A percentile compares a stretch with the other conserved stretches of the same genome.
Conservation (phyloP, 2,329 filamentous ascomycete genomes). For the Blastomyces gilchristii region DNA sequence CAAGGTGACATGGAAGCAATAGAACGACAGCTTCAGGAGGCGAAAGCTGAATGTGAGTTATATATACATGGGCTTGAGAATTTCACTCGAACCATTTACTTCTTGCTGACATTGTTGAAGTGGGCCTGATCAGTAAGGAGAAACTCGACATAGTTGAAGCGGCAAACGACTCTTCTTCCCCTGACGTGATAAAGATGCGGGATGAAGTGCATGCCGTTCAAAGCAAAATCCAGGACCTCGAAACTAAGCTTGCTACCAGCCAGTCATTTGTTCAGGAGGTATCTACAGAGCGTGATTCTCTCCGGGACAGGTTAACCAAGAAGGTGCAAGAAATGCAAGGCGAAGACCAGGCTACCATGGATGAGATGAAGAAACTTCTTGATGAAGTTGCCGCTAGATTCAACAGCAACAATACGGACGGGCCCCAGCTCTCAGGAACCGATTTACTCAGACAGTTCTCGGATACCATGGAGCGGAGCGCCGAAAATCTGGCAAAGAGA, state of each 20-base stretch:
- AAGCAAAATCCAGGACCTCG: constrained; percentile 28
- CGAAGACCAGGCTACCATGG: constrained; percentile 33
- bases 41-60: constrained; percentile 29
- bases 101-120: constrained; percentile 21
- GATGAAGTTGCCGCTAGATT: constrained; percentile 31
- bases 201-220: constrained; percentile 27
- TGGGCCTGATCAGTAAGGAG: constrained; percentile 29
- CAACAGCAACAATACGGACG: constrained; percentile 24
- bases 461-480: constrained; percentile 48
- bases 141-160: constrained; percentile 31
- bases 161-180: constrained; percentile 27
- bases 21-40: constrained; percentile 29
- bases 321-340: constrained; percentile 31
- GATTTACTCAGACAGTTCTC: constrained; percentile 37
- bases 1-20: constrained; percentile 28
- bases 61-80: not conserved
- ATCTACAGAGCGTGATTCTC: constrained; percentile 31
- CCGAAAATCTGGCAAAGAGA: constrained; percentile 33
- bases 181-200: constrained; percentile 27
- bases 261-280: constrained; percentile 30
- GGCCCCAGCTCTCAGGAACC: constrained; percentile 28
- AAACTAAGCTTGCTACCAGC: constrained; percentile 32
- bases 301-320: constrained; percentile 30
- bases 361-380: constrained; percentile 34
- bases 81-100: not conserved